These are phyloP conservation scores for Ustilago bromivora DNA, from an alignment of 1,284 basidiomycete genomes.

Conservation along the genomic window DNA sequence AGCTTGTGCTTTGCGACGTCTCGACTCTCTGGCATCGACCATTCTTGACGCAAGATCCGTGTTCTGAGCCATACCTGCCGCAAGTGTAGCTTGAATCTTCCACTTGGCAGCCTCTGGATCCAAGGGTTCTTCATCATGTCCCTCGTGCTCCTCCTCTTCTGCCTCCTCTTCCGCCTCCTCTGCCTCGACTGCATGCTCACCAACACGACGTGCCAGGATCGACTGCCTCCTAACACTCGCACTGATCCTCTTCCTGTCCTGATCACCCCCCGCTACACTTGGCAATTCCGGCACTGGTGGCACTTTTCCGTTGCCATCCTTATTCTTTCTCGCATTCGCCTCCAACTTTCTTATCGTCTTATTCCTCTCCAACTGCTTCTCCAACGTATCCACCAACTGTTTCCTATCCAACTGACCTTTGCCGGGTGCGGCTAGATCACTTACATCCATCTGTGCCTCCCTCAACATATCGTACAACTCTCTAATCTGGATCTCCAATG, in stretches of 20 bases:
- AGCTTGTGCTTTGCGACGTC: slow-evolving; percentile 38
- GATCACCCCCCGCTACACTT: slow-evolving; percentile 31
- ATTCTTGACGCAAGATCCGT: slow-evolving; percentile 63
- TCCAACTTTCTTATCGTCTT: slow-evolving; percentile 70
- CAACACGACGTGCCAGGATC: slow-evolving; percentile 19
- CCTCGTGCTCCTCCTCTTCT: slow-evolving; percentile 20
- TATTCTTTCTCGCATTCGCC: slow-evolving; percentile 64
- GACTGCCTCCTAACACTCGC: slow-evolving; percentile 52
- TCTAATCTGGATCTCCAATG: slow-evolving; percentile 90
- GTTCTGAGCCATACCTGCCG: slow-evolving; percentile 66
- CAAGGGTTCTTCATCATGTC: slow-evolving; percentile 35
- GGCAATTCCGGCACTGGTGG: slow-evolving; percentile 25
- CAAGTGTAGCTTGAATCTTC: slow-evolving; percentile 67
- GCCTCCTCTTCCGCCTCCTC: slow-evolving; percentile 19
- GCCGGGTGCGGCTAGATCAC: slow-evolving; percentile 50
- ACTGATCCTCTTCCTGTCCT: slow-evolving; percentile 54
- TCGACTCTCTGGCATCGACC: slow-evolving; percentile 63
- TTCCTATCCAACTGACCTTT: slow-evolving; percentile 63
- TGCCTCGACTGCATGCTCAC: slow-evolving; percentile 8
- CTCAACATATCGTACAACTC: slow-evolving; percentile 88
- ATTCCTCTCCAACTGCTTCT: slow-evolving; percentile 68
- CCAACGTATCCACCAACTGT: slow-evolving; percentile 74
- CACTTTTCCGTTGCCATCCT: slow-evolving; percentile 4
- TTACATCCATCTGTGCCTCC: slow-evolving; percentile 80
- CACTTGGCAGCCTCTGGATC: slow-evolving; percentile 63